Conservation (phyloP, 2,329 filamentous ascomycete genomes). For the Aaosphaeria pasadenensis region DNA sequence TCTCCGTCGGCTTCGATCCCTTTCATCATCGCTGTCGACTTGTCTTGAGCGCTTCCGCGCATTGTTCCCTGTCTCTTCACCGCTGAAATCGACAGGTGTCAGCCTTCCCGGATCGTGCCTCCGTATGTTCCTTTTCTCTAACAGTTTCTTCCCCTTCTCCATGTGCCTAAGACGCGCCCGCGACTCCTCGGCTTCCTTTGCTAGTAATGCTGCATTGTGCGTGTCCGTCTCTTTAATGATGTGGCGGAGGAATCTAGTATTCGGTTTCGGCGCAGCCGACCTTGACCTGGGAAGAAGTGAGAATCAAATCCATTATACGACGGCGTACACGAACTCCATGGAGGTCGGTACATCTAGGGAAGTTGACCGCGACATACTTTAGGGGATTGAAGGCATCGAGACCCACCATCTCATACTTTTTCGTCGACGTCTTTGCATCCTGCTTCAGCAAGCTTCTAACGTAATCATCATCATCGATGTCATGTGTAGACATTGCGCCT, state of each 20-base stretch:
- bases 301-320: not conserved
- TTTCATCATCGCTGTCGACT: conserved; percentile 9
- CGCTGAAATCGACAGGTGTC: conserved; percentile 1
- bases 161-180: conserved; percentile 61
- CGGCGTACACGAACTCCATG: not conserved
- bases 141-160: conserved; percentile 13
- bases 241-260: conserved; percentile 83
- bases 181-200: conserved; percentile 79
- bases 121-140: conserved; percentile 3
- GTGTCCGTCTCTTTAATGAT: conserved; percentile 84
- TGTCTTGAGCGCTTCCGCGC: conserved; percentile 11
- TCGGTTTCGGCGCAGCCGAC: conserved; percentile 75
- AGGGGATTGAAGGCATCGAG: conserved; percentile 63
- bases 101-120: conserved; percentile 1
- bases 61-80: conserved; percentile 10
- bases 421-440: conserved; percentile 71
- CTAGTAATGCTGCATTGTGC: conserved; percentile 84
- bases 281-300: conserved; percentile 48
- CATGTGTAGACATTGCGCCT: conserved; percentile 14
- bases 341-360: not conserved
- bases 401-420: conserved; percentile 73
- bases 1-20: conserved; percentile 7
- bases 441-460: conserved; percentile 75
- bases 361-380: conserved; percentile 41
- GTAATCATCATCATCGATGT: conserved; percentile 64